Evolutionary conservation across 2,329 filamentous ascomycete genomes (phyloP).

Genomic region (Aspergillus sp.): DNA sequence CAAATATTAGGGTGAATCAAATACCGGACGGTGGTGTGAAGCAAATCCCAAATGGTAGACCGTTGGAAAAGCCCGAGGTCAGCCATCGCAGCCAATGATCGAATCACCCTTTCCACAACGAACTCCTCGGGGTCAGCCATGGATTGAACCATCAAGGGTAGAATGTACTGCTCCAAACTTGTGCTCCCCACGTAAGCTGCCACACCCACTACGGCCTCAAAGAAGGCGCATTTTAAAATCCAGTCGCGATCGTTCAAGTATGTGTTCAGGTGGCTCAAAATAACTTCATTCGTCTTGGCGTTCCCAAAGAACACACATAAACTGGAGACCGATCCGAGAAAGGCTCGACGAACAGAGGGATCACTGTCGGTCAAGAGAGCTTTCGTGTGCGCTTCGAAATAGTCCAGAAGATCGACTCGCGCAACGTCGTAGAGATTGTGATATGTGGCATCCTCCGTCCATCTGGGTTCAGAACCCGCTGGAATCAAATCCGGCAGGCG

Average conservation of each 20-base stretch:
- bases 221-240: slow-evolving; percentile 95
- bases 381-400: slow-evolving; percentile 88
- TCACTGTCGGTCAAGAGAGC: slow-evolving; percentile 84
- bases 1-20: slow-evolving; percentile 92
- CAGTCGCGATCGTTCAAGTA: slow-evolving; percentile 96
- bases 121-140: slow-evolving; percentile 90
- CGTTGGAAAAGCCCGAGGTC: slow-evolving; percentile 83
- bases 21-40: slow-evolving; percentile 79
- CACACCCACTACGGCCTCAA: slow-evolving; percentile 91
- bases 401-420: slow-evolving; percentile 74
- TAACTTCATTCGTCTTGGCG: slow-evolving; percentile 89
- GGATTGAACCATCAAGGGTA: slow-evolving; percentile 94
- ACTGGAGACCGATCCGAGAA: slow-evolving; percentile 85
- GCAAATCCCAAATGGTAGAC: slow-evolving; percentile 80
- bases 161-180: slow-evolving; percentile 89
- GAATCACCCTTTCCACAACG: slow-evolving; percentile 85
- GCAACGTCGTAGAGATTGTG: slow-evolving; percentile 85
- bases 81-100: slow-evolving; percentile 85
- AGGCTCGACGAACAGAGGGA: slow-evolving; percentile 82
- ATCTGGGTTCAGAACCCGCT: slow-evolving; percentile 70
- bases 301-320: slow-evolving; percentile 94
- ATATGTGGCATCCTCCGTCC: slow-evolving; percentile 66
- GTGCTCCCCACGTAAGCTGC: slow-evolving; percentile 85
- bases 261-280: slow-evolving; percentile 92
- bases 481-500: slow-evolving; percentile 75